phyloP scores from a whole-genome alignment of 441 rosid genomes.

The Breynia disticha region DNA sequence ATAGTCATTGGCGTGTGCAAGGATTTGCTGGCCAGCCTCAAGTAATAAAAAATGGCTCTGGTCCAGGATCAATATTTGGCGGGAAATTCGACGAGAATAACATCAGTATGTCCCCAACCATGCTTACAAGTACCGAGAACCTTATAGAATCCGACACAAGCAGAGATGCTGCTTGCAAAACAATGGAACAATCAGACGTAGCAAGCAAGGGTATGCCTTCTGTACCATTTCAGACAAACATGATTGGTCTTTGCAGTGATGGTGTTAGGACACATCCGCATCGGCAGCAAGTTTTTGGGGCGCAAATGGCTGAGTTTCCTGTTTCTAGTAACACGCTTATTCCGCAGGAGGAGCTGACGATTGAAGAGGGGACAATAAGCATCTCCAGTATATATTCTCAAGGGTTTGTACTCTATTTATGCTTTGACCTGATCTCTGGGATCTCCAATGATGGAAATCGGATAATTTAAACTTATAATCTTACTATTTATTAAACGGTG shows the following conservation, averaged over 20 bases:
- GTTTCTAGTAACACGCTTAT: conserved; percentile 28
- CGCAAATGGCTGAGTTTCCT: conserved; percentile 50
- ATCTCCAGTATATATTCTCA: conserved; percentile 66
- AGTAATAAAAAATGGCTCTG: conserved; percentile 58
- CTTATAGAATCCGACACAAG: not conserved
- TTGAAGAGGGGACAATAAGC: conserved; percentile 65
- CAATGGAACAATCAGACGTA: conserved; percentile 36
- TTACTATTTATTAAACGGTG: no score
- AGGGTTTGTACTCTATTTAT: conserved; percentile 32
- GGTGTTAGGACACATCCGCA: conserved; percentile 25
- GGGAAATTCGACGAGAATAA: conserved; percentile 65
- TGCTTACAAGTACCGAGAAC: conserved; percentile 11
- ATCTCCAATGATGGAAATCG: not conserved
- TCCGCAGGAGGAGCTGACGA: conserved; percentile 43
- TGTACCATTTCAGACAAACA: conserved; percentile 21
- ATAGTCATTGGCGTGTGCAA: conserved; percentile 88
- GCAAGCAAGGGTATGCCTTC: conserved; percentile 38
- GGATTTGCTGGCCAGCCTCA: conserved; percentile 52
- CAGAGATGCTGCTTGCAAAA: conserved; percentile 24
- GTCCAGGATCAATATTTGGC: conserved; percentile 39
- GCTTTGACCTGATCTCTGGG: not conserved
- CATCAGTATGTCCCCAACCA: conserved; percentile 26
- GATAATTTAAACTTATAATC: no score
- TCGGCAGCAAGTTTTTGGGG: conserved; percentile 42
- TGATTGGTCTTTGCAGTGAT: conserved; percentile 25